These are phyloP conservation scores for Tolypocladium cylindrosporum DNA, from an alignment of 2,329 filamentous ascomycete genomes.

Conservation along the genomic window DNA sequence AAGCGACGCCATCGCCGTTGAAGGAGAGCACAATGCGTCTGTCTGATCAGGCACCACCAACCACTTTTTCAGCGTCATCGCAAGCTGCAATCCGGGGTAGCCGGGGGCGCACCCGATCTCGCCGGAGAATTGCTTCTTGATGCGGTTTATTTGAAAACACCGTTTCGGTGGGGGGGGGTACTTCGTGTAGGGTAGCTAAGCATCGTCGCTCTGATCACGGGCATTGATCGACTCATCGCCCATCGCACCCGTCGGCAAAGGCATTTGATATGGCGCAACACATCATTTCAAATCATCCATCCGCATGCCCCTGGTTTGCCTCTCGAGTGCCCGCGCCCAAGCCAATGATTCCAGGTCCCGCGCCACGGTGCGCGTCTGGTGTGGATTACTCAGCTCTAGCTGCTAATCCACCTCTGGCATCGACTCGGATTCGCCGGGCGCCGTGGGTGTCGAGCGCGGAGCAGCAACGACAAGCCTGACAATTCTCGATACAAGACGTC, in stretches of 20 bases:
- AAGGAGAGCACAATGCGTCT: too few species aligned
- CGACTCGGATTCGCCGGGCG: background rate
- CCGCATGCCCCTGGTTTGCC: background rate
- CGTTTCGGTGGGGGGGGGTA: background rate
- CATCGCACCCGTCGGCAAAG: too few species aligned
- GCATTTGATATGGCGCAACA: too few species aligned
- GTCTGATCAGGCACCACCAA: too few species aligned
- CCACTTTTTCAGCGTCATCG: too few species aligned
- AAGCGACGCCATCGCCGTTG: background rate
- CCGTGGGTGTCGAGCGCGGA: too few species aligned
- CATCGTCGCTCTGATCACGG: background rate
- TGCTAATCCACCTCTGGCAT: background rate
- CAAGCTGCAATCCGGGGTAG: too few species aligned
- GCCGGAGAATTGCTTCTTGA: background rate
- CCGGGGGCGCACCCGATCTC: too few species aligned
- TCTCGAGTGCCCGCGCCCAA: background rate
- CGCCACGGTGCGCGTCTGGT: background rate
- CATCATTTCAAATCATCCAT: background rate
- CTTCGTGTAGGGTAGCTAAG: background rate
- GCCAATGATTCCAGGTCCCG: background rate
- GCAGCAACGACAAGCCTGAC: background rate
- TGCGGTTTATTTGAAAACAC: background rate
- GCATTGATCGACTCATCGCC: background rate
- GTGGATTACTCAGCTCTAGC: background rate
- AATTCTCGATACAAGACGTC: slow-evolving; percentile 1